Conservation (phyloP, 2,329 filamentous ascomycete genomes). For the Penicillium rolfsii region DNA sequence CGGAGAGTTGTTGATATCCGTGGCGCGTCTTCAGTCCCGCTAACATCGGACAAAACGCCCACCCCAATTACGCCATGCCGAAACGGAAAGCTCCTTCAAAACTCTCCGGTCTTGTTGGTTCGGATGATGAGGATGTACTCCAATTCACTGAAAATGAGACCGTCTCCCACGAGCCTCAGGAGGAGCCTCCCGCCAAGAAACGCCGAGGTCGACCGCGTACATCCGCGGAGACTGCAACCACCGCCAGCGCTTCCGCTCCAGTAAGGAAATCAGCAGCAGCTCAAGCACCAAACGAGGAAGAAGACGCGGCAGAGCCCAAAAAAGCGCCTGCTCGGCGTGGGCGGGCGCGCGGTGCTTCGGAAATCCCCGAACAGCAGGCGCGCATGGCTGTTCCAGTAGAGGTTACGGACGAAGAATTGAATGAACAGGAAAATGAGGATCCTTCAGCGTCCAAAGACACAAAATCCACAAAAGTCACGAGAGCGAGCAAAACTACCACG, state of each 20-base stretch:
- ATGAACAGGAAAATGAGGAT: conserved; percentile 30
- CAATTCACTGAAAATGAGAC: conserved; percentile 36
- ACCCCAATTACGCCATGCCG: conserved; percentile 35
- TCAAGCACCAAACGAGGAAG: conserved; percentile 25
- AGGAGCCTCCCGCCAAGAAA: conserved; percentile 45
- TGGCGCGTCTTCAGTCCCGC: conserved; percentile 10
- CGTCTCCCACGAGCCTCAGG: conserved; percentile 30
- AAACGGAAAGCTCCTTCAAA: conserved; percentile 48
- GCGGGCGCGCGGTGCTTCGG: conserved; percentile 36
- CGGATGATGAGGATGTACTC: conserved; percentile 50
- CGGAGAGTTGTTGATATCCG: conserved; percentile 28
- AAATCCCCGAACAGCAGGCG: conserved; percentile 31
- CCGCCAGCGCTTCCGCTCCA: conserved; percentile 34
- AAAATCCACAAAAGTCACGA: conserved; percentile 27
- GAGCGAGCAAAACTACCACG: conserved; percentile 26
- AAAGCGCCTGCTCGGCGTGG: conserved; percentile 32
- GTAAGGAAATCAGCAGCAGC: conserved; percentile 34
- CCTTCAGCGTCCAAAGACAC: conserved; percentile 28
- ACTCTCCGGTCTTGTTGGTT: conserved; percentile 52
- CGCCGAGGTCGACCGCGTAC: conserved; percentile 43
- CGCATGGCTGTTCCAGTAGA: conserved; percentile 50
- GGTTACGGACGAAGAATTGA: conserved; percentile 33
- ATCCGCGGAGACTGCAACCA: conserved; percentile 52
- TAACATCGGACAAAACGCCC: conserved; percentile 1
- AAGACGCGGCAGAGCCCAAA: conserved; percentile 23